Percentiles rank a stretch among this genome's conserved stretches.
These are phyloP conservation scores for Phytomonas sp. DNA, from an alignment of 208 protist genomes.

Conservation along the genomic window DNA sequence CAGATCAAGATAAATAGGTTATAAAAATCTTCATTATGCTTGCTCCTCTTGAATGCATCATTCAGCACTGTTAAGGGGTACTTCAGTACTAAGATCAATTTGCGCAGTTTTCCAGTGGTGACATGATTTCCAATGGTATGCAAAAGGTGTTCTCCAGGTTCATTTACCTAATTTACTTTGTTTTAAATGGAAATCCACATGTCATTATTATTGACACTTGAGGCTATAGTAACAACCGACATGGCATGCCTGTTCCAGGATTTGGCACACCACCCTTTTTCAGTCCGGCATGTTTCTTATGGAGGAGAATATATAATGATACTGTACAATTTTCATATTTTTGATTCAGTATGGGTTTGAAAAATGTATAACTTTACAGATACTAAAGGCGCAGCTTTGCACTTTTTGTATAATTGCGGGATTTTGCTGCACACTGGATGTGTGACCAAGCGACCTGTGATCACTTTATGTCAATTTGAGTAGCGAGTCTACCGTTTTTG, in stretches of 20 bases:
- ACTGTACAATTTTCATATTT: background rate
- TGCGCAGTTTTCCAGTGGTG: slow-evolving; percentile 33
- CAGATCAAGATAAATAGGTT: slow-evolving; percentile 70
- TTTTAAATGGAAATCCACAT: background rate
- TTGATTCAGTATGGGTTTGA: background rate
- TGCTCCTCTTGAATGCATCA: slow-evolving; percentile 62
- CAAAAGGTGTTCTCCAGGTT: background rate
- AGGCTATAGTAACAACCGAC: background rate
- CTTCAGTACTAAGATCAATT: slow-evolving; percentile 67
- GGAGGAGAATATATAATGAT: background rate
- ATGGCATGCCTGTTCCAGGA: background rate
- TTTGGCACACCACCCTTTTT: background rate
- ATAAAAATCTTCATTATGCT: slow-evolving; percentile 94
- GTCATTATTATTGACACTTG: background rate
- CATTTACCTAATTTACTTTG: background rate
- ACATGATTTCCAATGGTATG: slow-evolving; percentile 15
- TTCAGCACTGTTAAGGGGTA: slow-evolving; percentile 77
- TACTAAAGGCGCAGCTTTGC: background rate
- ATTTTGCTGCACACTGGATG: background rate
- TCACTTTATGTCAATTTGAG: background rate
- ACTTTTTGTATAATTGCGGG: background rate
- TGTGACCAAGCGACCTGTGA: background rate
- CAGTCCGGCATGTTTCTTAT: background rate
- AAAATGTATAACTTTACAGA: background rate
- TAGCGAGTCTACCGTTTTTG: background rate